phyloP scores from a whole-genome alignment of 2,329 filamentous ascomycete genomes.

The Colletotrichum somersetense region DNA sequence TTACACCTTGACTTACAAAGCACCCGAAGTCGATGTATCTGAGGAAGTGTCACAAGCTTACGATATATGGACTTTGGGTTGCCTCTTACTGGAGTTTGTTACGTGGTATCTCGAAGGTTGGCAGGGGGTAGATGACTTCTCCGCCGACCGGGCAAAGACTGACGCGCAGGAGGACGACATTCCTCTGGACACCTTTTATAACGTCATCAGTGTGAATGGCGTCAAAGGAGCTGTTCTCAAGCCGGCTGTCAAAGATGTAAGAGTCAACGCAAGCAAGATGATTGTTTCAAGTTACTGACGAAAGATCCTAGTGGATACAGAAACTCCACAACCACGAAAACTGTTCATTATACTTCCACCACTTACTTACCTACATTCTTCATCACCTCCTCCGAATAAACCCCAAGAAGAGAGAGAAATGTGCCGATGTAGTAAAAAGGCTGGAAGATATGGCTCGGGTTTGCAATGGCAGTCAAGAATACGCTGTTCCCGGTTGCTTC shows the following conservation, averaged over 20 bases:
- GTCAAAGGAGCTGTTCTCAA: not conserved
- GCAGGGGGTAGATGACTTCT: not conserved
- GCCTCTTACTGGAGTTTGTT: conserved; percentile 1
- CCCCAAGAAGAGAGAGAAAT: not conserved
- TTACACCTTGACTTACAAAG: not conserved
- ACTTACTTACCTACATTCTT: not conserved
- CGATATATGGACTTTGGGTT: conserved; percentile 4
- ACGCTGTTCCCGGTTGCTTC: not conserved
- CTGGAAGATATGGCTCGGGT: not conserved
- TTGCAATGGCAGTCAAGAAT: not conserved
- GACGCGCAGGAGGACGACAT: not conserved
- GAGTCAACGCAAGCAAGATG: not conserved
- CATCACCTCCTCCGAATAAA: not conserved
- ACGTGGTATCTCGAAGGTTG: conserved; percentile 7
- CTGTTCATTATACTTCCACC: not conserved
- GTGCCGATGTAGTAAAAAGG: not conserved
- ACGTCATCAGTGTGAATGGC: not conserved
- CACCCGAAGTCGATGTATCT: not conserved
- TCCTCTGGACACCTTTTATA: not conserved
- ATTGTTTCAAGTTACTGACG: not conserved
- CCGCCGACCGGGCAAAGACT: not conserved
- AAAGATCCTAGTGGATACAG: not conserved
- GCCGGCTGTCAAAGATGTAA: not conserved
- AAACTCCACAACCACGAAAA: not conserved
- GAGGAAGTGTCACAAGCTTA: not conserved